Conservation (phyloP, 306 rosid genomes). For the Lablab purpureus region DNA sequence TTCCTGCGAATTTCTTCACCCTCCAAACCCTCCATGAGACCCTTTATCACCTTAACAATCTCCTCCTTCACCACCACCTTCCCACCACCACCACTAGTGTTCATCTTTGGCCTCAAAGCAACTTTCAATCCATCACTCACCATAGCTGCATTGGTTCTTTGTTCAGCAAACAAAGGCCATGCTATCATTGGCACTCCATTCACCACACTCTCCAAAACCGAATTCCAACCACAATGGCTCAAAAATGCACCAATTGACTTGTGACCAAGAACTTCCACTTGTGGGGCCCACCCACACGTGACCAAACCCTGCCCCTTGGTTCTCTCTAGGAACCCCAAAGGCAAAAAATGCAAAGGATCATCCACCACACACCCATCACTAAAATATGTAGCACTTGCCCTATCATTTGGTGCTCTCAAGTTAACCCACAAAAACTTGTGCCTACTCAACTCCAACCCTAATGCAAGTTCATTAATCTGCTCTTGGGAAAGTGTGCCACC, state of each 20-base stretch:
- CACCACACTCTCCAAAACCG: slow-evolving; percentile 45
- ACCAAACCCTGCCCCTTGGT: slow-evolving; percentile 45
- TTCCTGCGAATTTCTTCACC: slow-evolving; percentile 40
- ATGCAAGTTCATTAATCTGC: slow-evolving; percentile 51
- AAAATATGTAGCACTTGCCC: slow-evolving; percentile 44
- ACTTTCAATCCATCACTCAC: slow-evolving; percentile 45
- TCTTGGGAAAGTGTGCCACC: slow-evolving; percentile 53
- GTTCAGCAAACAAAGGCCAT: slow-evolving; percentile 61
- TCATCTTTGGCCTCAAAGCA: slow-evolving; percentile 43
- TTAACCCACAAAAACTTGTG: slow-evolving; percentile 51
- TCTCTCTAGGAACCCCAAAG: slow-evolving; percentile 48
- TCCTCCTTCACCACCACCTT: slow-evolving; percentile 50
- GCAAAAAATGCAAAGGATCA: slow-evolving; percentile 44
- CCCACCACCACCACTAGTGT: slow-evolving; percentile 23
- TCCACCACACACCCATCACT: not conserved
- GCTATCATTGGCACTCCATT: slow-evolving; percentile 53
- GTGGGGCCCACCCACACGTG: slow-evolving; percentile 51
- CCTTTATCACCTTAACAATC: slow-evolving; percentile 34
- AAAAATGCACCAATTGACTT: slow-evolving; percentile 41
- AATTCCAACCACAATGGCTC: slow-evolving; percentile 62
- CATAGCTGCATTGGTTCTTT: slow-evolving; percentile 45
- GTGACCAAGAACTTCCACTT: slow-evolving; percentile 50
- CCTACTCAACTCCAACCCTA: slow-evolving; percentile 52
- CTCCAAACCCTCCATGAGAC: slow-evolving; percentile 50
- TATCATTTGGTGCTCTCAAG: slow-evolving; percentile 45